Evolutionary conservation across 2,329 filamentous ascomycete genomes (phyloP), one percentile per base, ranked within the genome.

Genomic region (Paracamarosporium sp.): DNA sequence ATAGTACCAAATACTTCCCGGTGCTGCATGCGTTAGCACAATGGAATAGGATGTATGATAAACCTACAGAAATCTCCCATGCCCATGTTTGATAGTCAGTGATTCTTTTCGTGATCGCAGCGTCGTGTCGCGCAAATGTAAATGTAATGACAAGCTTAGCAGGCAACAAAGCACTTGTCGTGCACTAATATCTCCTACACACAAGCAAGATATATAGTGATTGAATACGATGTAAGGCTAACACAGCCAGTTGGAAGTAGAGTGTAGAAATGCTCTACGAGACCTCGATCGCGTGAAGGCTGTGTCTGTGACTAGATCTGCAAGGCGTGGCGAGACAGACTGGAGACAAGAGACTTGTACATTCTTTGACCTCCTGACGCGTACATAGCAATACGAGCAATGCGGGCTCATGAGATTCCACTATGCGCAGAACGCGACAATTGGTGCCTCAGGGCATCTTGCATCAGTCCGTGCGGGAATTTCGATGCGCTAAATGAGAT

Each of bases 1-100:
- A 59, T 86, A 87, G 63, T 66, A 74, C 74, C 75, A 74, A 1
- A 72, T 56, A 48, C 71, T 76, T 27, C 72, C 73, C 0, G 70
- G 65, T 28, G 69, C 64, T 64, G 41, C 13, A 36, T 25, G 1
- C n/a, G 27, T 60, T 50, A 60, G 52, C 31, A 47, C n/a, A 9
- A 22, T 24, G 27, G 12, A 9, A 7, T 15, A 31, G 22, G 31
- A 31, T 22, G 7, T 2, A 30, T 24, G 8, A 15, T 13, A n/a
- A 5, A 51, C 64, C 35, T 55, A 65, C 64, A 73, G 51, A 73
- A 74, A 45, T 72, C 67, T 57, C 71, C 70, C 63, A 73, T 67
- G 3, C 66, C 70, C 71, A 73, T 75, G 25, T 62, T 66, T 56
- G 24, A 17, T 7, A 9, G 15, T 28, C 9, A 15, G 40, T 22